Percentiles rank a stretch among this genome's conserved stretches.
These are phyloP conservation scores for Flaveria bidentis DNA, from an alignment of 129 eudicot species.

Conservation along the genomic window DNA sequence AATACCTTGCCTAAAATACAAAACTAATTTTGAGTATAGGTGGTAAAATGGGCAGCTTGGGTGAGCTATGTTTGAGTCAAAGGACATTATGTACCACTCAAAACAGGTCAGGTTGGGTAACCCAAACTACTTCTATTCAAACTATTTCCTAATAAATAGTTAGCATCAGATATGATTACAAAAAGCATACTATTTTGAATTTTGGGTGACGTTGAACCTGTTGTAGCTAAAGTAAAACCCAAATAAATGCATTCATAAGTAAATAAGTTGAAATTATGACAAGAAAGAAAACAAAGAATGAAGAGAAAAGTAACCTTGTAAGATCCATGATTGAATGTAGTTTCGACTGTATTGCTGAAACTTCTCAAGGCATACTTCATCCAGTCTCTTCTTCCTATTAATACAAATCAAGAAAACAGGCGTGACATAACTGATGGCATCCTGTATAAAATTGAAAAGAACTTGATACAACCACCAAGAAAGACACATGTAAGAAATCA, in stretches of 20 bases:
- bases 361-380: conserved; percentile 85
- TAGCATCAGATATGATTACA: not conserved
- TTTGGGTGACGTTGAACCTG: not conserved
- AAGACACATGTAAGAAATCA: conserved; percentile 3
- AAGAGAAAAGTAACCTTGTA: conserved; percentile 61
- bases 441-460: not conserved
- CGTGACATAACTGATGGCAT: not conserved
- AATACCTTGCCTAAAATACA: conserved; percentile 66
- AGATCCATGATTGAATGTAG: conserved; percentile 93
- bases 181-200: not conserved
- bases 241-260: not conserved
- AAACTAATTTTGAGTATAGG: not conserved
- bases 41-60: not conserved
- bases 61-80: not conserved
- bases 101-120: not conserved
- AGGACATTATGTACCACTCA: not conserved
- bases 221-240: not conserved
- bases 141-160: not conserved
- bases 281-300: not conserved
- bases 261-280: not conserved
- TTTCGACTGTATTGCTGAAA: conserved; percentile 86
- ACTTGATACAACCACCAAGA: not conserved
- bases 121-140: not conserved
- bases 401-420: conserved; percentile 11
- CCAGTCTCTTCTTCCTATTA: conserved; percentile 86